Evolutionary conservation across 2,329 filamentous ascomycete species (phyloP).

Genomic region (Alternaria brassicicola): DNA sequence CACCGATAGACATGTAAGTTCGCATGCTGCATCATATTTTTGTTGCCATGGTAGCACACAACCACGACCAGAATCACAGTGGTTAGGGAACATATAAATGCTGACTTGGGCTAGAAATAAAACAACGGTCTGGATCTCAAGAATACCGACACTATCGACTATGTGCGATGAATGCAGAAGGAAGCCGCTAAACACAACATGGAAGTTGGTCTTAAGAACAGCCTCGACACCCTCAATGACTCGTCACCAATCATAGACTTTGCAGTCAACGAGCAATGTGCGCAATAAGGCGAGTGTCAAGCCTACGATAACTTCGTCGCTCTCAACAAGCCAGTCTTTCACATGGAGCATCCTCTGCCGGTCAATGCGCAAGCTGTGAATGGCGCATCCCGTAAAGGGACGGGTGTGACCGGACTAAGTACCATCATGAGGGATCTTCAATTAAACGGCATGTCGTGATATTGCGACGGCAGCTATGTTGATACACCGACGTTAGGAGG

Average conservation of each 20-base stretch:
- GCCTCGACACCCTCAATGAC: slow-evolving; percentile 33
- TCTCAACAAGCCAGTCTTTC: slow-evolving; percentile 40
- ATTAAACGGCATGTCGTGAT: slow-evolving; percentile 65
- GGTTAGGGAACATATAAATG: not conserved
- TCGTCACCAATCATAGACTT: slow-evolving; percentile 33
- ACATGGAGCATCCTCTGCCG: slow-evolving; percentile 44
- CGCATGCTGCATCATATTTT: not conserved
- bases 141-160: slow-evolving; percentile 23
- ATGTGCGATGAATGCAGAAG: not conserved
- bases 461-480: slow-evolving; percentile 53
- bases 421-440: slow-evolving; percentile 69
- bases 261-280: slow-evolving; percentile 44
- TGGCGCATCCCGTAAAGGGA: slow-evolving; percentile 27
- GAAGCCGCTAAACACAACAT: slow-evolving; percentile 30
- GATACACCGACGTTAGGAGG: slow-evolving; percentile 39
- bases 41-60: not conserved
- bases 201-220: slow-evolving; percentile 41
- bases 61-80: not conserved
- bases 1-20: slow-evolving; percentile 33
- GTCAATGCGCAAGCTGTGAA: slow-evolving; percentile 41
- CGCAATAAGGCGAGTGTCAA: slow-evolving; percentile 30
- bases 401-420: slow-evolving; percentile 62
- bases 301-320: slow-evolving; percentile 35
- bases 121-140: slow-evolving; percentile 36
- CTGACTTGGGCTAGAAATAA: slow-evolving; percentile 35